Evolutionary conservation across 2,329 filamentous ascomycete genomes (phyloP).

Genomic region (Ophiosphaerella korrae): DNA sequence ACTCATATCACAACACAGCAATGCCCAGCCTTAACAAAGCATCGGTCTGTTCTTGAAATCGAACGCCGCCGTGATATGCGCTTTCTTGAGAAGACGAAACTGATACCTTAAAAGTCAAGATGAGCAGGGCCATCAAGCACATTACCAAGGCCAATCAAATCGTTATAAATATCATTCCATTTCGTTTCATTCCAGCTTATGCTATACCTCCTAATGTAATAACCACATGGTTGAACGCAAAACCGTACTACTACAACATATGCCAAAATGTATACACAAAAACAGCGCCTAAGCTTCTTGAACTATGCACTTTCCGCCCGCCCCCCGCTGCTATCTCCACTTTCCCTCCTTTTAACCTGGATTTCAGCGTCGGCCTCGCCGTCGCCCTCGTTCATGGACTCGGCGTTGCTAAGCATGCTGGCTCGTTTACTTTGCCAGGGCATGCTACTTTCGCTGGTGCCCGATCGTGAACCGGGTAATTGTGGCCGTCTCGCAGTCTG

Average conservation of each 20-base stretch:
- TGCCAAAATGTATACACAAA: background rate
- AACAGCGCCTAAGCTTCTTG: no score
- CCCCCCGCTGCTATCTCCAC: constrained; percentile 14
- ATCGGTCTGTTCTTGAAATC: no score
- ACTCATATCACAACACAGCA: no score
- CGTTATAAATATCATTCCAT: no score
- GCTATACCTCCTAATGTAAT: no score
- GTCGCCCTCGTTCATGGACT: constrained; percentile 22
- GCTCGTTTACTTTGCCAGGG: constrained; percentile 39
- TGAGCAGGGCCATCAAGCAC: no score
- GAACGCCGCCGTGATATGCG: no score
- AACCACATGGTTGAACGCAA: background rate
- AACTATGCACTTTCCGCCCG: constrained; percentile 21
- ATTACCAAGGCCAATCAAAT: no score
- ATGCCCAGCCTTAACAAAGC: no score
- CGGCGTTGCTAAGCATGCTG: constrained; percentile 40
- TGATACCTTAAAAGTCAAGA: no score
- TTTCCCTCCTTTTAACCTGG: constrained; percentile 8
- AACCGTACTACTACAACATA: background rate
- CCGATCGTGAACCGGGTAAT: constrained; percentile 23
- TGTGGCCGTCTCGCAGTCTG: constrained; percentile 34
- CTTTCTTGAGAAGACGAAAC: no score
- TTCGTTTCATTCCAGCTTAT: no score
- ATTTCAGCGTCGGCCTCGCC: constrained; percentile 11
- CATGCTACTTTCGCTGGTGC: constrained; percentile 28